Evolutionary conservation across 768 basidiomycete genomes (phyloP).

Genomic region (Pulveroboletus sp.): DNA sequence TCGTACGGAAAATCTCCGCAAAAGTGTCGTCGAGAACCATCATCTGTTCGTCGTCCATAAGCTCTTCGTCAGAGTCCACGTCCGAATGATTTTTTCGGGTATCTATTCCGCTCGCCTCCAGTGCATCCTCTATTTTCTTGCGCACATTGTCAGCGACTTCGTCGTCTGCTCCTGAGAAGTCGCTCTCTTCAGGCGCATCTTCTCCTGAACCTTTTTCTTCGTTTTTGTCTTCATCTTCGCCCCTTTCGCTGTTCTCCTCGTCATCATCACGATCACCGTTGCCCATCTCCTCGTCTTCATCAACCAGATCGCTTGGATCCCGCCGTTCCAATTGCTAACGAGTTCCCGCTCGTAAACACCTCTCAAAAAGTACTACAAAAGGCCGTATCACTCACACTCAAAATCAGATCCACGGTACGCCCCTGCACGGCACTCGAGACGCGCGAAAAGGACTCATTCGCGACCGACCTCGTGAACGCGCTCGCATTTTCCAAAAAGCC

Average conservation of each 20-base stretch:
- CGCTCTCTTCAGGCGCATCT: slow-evolving; percentile 32
- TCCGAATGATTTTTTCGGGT: slow-evolving; percentile 51
- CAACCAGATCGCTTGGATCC: slow-evolving; percentile 50
- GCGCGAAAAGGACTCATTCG: slow-evolving; percentile 74
- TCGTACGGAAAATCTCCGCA: slow-evolving; percentile 76
- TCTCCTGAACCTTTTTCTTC: slow-evolving; percentile 31
- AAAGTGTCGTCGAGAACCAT: slow-evolving; percentile 92
- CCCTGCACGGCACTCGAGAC: slow-evolving; percentile 61
- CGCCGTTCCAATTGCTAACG: slow-evolving; percentile 79
- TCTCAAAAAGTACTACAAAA: not conserved
- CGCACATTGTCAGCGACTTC: slow-evolving; percentile 49
- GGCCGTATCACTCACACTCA: slow-evolving; percentile 53
- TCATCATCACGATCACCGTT: slow-evolving; percentile 32
- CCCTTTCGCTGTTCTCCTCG: slow-evolving; percentile 34
- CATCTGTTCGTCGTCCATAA: slow-evolving; percentile 98
- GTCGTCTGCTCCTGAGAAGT: slow-evolving; percentile 50
- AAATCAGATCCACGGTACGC: slow-evolving; percentile 74
- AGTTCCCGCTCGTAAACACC: slow-evolving; percentile 2
- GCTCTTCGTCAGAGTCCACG: slow-evolving; percentile 52
- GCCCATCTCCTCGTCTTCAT: slow-evolving; percentile 40
- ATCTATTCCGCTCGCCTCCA: slow-evolving; percentile 55
- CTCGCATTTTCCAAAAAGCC: slow-evolving; percentile 83
- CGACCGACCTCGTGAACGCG: slow-evolving; percentile 72
- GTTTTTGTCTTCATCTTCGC: slow-evolving; percentile 28
- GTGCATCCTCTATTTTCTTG: slow-evolving; percentile 58